Evolutionary conservation across 2,329 filamentous ascomycete species (phyloP), one percentile per base, ranked within the genome.

Genomic region (Bretziella fagacearum): DNA sequence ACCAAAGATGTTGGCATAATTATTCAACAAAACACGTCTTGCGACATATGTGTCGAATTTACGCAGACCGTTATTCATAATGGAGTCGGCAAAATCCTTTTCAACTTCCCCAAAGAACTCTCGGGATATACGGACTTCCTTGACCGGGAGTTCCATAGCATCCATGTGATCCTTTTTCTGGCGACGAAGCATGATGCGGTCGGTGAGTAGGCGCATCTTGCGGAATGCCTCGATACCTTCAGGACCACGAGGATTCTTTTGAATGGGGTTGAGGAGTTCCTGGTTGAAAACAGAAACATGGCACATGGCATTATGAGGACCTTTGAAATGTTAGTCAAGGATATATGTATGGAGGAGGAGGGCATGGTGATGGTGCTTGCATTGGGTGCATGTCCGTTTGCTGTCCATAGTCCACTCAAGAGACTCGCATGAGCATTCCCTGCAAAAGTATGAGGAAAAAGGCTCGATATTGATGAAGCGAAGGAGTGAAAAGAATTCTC

Each of bases 1-100:
- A 58, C 87, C 89, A 57, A 98, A 98, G 54, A 98, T 96, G 60
- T 98, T 98, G 65, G 91, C 91, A 55, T 96, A 96, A 59, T 95
- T 94, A 68, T 96, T 86, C 52, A 98, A 73, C 62, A 98, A 77
- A 17, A 96, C 89, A 65, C 86, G 87, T 53, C 86, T 84, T 15
- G 85, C 81, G 30, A 96, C 91, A 54, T 96, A 98, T 0, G 87
- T 96, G 58, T 96, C 84, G 54, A 96, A 98, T 56, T 86, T 79
- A 52, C 91, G 81, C 50, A 80, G 75, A 6, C 84, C 81, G 58
- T 84, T 93, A 13, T 79, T 84, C 85, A 96, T 98, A 67, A 98
- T 93, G 56, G 85, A 94, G 48, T 77, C 77, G 27, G 89, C 93
- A 59, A 98, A 93, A 60, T 98, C 91, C 45, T 87, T 86, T 63